Percentiles rank a stretch among this genome's conserved stretches.
These are phyloP conservation scores for Salix suchowensis DNA, from an alignment of 345 rosid genomes.

Conservation along the genomic window DNA sequence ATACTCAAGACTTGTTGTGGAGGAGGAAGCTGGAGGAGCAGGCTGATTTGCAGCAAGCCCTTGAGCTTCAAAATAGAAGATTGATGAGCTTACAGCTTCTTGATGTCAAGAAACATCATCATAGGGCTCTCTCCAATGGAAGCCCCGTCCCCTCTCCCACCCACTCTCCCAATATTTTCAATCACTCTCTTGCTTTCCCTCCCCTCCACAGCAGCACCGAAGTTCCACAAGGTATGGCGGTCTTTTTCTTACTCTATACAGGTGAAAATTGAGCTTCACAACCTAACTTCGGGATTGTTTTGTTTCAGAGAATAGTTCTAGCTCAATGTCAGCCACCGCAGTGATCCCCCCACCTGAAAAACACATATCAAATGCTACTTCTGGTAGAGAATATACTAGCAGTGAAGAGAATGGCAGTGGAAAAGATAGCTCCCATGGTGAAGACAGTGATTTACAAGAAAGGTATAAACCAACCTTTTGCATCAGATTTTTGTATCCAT, in stretches of 20 bases:
- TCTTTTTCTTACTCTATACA: background rate
- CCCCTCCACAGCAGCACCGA: slow-evolving; percentile 36
- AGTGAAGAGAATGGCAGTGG: slow-evolving; percentile 33
- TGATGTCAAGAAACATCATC: slow-evolving; percentile 71
- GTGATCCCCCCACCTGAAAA: slow-evolving; percentile 20
- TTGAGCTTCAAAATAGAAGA: slow-evolving; percentile 76
- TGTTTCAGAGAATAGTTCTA: slow-evolving; percentile 43
- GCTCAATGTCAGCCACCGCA: slow-evolving; percentile 21
- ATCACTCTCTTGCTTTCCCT: slow-evolving; percentile 43
- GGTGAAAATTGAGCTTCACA: background rate
- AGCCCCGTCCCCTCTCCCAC: slow-evolving; percentile 56
- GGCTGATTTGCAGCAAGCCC: slow-evolving; percentile 60
- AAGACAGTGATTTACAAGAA: slow-evolving; percentile 32
- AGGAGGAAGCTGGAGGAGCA: slow-evolving; percentile 76
- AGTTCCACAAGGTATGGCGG: slow-evolving; percentile 27
- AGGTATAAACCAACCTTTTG: slow-evolving; percentile 21
- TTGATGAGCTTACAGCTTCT: slow-evolving; percentile 76
- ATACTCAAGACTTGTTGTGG: slow-evolving; percentile 63
- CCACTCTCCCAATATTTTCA: slow-evolving; percentile 46
- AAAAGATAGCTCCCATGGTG: slow-evolving; percentile 32
- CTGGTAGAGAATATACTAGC: slow-evolving; percentile 26
- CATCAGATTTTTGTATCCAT: background rate
- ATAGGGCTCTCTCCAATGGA: slow-evolving; percentile 57
- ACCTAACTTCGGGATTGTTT: background rate
- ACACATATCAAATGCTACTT: slow-evolving; percentile 13